Base-by-base conservation (phyloP, 805 yeast species). In the Hanseniaspora pseudoguilliermondii region DNA sequence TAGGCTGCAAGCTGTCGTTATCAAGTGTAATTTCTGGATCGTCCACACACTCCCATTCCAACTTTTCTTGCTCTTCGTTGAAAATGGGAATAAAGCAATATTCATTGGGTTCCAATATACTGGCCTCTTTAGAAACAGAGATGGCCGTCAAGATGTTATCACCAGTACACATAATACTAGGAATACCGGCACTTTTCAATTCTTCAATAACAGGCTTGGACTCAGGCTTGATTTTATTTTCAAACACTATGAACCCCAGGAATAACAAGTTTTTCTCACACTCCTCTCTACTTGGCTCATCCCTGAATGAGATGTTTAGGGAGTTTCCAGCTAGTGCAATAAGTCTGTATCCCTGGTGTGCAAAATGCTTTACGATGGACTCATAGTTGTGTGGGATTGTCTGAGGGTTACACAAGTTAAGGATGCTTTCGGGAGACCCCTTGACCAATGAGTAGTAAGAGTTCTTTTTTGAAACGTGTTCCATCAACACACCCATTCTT, bases 141-240 rank as follows among this genome's bases (percentile, higher is more conserved):
- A 93, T 79, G 0, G 97, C 98, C 0, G 99, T 93, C 57, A 93
- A 72, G 20, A 93, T 80, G 65, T 93, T 93, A 68, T 93, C 99
- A 54, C 99, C 99, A 0, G 98, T 93, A 68, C 98, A 93, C 98
- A 93, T 93, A 32, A 89, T 72, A 0, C 93, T 86, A 61, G 97
- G 75, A 50, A 93, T 76, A 23, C 79, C 74, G 0, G 98, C 97
- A 6, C 73, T 74, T 23, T 72, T 71, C 50, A 93, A 73, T 57
- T 79, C 75, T 13, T 68, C 60, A 50, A 93, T 73, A 0, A 90
- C 86, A 0, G 71, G 68, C 9, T 73, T 73, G 0, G 96, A 84
- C 0, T 84, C 73, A 1, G 75, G 71, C 65, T 93, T 93, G 63
- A 93, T 73, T 67, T 88, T 86, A 69, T 93, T 93, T 66, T 93